Base-by-base conservation (phyloP, 306 rosid genomes). In the Argentina anserina region DNA sequence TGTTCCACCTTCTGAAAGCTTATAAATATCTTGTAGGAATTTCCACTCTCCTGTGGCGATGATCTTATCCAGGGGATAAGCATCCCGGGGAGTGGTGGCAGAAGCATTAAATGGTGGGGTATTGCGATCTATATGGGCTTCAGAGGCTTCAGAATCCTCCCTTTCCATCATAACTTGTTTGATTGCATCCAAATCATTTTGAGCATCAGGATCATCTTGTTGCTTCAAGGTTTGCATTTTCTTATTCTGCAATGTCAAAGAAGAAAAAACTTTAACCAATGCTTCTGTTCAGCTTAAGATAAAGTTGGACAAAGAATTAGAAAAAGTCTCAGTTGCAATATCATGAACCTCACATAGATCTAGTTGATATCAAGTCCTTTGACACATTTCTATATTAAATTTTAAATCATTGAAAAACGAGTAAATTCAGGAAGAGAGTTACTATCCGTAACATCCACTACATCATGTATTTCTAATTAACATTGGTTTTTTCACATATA, bases 11-110 rank as follows among this genome's bases (percentile, higher is more conserved):
- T 72, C 82, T 84, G 82, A 70, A 56, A 46, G 78, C 33, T 79
- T 2, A 74, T 79, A 88, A 76, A 94, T 74, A 86, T 91, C 97
- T 75, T 79, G 82, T 47, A 94, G 91, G 76, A 66, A 76, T 79
- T 34, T 78, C 97, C 95, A 88, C 75, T 94, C 99, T 76, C 84
- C 89, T 55, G 62, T 63, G 64, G 84, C 80, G 65, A 91, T 91
- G 76, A 94, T 94, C 87, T 87, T 76, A 66, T 89, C 93, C 77
- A 91, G 74, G 42, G 91, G 80, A 81, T 87, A 94, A 77, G 88
- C 97, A 83, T 83, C 87, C 73, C 84, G 83, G 53, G 95, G 88
- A 18, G 89, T 80, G 18, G 96, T 81, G 9, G 99, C 97, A 71
- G 87, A 80, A 76, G 78, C 33, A 88, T 88, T 64, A 76, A 85